phyloP scores from a whole-genome alignment of 1,284 basidiomycete species.

The Ustilago nuda region DNA sequence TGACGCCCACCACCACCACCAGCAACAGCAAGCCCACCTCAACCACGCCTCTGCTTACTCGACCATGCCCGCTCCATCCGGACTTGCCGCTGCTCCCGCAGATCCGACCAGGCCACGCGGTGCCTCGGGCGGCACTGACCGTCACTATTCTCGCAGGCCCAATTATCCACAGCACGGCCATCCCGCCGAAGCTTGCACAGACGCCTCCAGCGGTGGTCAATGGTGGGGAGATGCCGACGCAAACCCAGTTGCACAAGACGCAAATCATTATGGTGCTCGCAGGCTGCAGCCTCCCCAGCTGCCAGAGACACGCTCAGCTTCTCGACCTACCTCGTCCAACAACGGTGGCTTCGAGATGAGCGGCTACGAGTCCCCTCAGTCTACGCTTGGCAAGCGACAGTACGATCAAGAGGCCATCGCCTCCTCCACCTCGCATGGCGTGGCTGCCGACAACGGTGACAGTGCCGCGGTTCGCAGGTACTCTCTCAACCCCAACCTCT shows the following conservation, averaged over 20 bases:
- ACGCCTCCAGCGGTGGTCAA: slow-evolving; percentile 20
- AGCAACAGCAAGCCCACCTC: slow-evolving; percentile 18
- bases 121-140: slow-evolving; percentile 21
- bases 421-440: slow-evolving; percentile 1
- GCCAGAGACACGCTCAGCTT: slow-evolving; percentile 37
- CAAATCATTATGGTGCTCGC: slow-evolving; percentile 32
- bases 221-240: slow-evolving; percentile 37
- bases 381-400: slow-evolving; percentile 42
- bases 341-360: slow-evolving; percentile 40
- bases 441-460: slow-evolving; percentile 22
- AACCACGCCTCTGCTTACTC: slow-evolving; percentile 27
- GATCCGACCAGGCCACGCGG: slow-evolving; percentile 29
- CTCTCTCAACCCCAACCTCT: slow-evolving; percentile 43
- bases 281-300: slow-evolving; percentile 44
- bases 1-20: neutral
- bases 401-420: slow-evolving; percentile 39
- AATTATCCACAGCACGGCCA: slow-evolving; percentile 33
- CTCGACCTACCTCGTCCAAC: slow-evolving; percentile 34
- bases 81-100: slow-evolving; percentile 26
- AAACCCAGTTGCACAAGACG: slow-evolving; percentile 17
- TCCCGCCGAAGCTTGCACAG: slow-evolving; percentile 16
- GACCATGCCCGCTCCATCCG: slow-evolving; percentile 35
- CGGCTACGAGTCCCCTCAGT: slow-evolving; percentile 48
- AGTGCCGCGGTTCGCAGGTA: slow-evolving; percentile 33
- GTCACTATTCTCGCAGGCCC: slow-evolving; percentile 33